These are phyloP conservation scores for Pulveroboletus ravenelii DNA, from an alignment of 768 basidiomycete species.

Conservation along the genomic window DNA sequence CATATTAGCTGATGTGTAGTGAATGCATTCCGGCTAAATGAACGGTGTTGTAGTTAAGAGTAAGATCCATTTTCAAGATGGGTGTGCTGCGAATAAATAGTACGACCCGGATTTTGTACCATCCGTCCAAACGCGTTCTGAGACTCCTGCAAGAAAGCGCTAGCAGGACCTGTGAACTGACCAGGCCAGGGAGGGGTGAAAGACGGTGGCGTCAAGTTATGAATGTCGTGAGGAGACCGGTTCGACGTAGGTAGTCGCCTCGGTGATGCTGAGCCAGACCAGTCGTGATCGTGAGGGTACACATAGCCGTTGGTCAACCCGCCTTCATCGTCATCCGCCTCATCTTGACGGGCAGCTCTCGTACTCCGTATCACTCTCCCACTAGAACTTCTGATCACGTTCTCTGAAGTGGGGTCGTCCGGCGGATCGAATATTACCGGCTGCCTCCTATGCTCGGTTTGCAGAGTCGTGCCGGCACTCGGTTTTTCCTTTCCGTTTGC, in stretches of 20 bases:
- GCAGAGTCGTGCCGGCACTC: conserved; percentile 29
- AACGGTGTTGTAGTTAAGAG: conserved; percentile 14
- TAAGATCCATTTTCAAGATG: conserved; percentile 32
- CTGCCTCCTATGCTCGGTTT: conserved; percentile 22
- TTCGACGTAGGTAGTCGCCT: conserved; percentile 13
- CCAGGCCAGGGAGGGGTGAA: conserved; percentile 31
- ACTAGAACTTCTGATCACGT: conserved; percentile 27
- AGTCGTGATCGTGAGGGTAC: conserved; percentile 18
- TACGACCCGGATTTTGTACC: conserved; percentile 52
- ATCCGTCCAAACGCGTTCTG: conserved; percentile 35
- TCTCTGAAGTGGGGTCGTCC: conserved; percentile 15
- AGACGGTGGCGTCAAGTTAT: conserved; percentile 16
- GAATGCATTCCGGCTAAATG: conserved; percentile 17
- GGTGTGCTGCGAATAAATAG: conserved; percentile 55
- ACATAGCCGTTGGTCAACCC: conserved; percentile 23
- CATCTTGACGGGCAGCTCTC: conserved; percentile 25
- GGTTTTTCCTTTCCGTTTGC: conserved; percentile 31
- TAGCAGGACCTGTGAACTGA: conserved; percentile 46
- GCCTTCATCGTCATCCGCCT: conserved; percentile 22
- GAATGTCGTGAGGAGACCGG: conserved; percentile 21
- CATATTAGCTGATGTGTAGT: conserved; percentile 20
- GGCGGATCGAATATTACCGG: conserved; percentile 14
- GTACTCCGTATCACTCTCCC: conserved; percentile 29
- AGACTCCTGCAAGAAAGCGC: conserved; percentile 46
- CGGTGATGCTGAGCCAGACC: conserved; percentile 24